Base-by-base conservation (phyloP, 1,139 yeast genomes). In the Debaryomyces fabryi region DNA sequence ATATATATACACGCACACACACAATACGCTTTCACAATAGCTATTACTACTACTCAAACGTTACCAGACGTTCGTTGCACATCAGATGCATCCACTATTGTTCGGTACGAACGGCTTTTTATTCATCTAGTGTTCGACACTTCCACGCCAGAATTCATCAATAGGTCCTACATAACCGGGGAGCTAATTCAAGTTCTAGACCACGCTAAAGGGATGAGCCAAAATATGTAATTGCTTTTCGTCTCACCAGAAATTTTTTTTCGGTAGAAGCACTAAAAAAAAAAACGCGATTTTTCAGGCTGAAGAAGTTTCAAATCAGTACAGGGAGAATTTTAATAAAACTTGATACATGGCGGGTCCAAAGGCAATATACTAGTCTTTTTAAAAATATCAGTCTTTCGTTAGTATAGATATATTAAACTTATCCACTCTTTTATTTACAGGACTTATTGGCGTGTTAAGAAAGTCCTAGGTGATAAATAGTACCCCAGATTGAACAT, bases 221-320 rank as follows among this genome's bases (percentile, higher is more conserved):
- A 23, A 7, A 16, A 15, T 37, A 37, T 23, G 30, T 23, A 37
- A 37, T 37, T 37, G 29, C 40, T 37, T 37, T 37, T 37, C 27
- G 35, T 7, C 21, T n/a, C 43, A 30, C 35, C 3, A 16, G 32
- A 30, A 39, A 30, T 29, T 39, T 39, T 39, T 20, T 35, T 27
- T 40, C 21, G 43, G 43, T 40, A 13, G n/a, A n/a, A 13, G 13
- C 43, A 40, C 43, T 25, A 29, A 10, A 27, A 16, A 39, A 38
- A 25, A 39, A 40, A 40, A 40, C 43, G 43, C 43, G 43, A 40
- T 30, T 40, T n/a, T 39, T 38, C 21, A 15, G 33, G 37, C 25
- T 39, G 18, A n/a, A 25, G 35, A 27, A 35, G 43, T 40, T 40
- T 40, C 43, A 30, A 40, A 40, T 40, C 43, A 40, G 20, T 35